Evolutionary conservation across 768 basidiomycete species (phyloP), one percentile per base, ranked within the genome.

Genomic region (Suillus clintonianus): DNA sequence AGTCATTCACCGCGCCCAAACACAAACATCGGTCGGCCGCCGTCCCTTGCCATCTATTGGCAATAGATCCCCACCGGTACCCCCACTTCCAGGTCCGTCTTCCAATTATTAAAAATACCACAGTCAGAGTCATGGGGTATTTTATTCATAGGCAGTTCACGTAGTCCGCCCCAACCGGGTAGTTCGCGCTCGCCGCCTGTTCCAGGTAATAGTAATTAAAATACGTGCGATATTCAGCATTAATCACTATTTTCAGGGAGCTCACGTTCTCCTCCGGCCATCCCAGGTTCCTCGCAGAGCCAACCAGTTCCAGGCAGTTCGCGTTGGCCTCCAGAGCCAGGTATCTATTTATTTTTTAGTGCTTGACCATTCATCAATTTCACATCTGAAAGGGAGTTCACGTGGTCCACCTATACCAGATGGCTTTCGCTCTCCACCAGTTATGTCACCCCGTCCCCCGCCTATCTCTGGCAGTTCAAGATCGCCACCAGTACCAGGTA

Each of bases 31-130:
- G 5, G 65, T 71, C 17, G 24, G 71, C 47, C 70, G 74, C 54
- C 70, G 75, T 0, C 74, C 74, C 14, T 70, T 77, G 14, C 74
- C 76, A 19, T 67, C 68, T 14, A 56, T 56, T 19, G 60, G 60
- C 15, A 56, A 55, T 17, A 37, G 22, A 19, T 56, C 60, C 11
- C 60, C 48, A 37, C 36, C 60, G 13, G 27, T 58, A 37, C 48
- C 60, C 9, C 60, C 47, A n/a, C 55, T 39, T 39, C 55, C 55
- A 39, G 37, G 55, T 56, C 15, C 15, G 55, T 56, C 55, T 56
- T 27, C 55, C 15, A 10, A 53, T 53, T 13, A 13, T 53, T n/a
- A 34, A 32, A 27, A 39, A 27, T 39, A 27, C 3, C 36, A 17
- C 37, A 39, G 36, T 22, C 22, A 15, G 37, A 39, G 22, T 56